phyloP scores from a whole-genome alignment of 2,329 filamentous ascomycete species.

The Elsinoe fawcettii region DNA sequence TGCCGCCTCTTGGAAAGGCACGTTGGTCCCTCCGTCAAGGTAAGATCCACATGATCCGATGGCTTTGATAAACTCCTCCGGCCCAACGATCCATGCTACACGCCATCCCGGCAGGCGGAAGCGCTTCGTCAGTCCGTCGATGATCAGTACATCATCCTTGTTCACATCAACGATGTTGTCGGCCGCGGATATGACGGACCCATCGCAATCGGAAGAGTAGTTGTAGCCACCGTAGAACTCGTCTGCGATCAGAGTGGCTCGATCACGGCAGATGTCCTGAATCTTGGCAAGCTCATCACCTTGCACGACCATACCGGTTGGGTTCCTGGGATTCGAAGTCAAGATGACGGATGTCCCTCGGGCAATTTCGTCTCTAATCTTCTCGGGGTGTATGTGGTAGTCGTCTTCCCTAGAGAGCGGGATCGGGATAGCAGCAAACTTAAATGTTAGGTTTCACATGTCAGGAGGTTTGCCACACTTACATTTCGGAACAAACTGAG shows the following conservation, averaged over 20 bases:
- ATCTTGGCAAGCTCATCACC: conserved; percentile 83
- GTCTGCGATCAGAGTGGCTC: conserved; percentile 87
- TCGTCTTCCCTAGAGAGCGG: conserved; percentile 77
- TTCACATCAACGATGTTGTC: conserved; percentile 87
- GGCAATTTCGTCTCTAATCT: conserved; percentile 62
- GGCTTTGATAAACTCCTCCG: conserved; percentile 92
- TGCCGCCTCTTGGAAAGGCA: conserved; percentile 90
- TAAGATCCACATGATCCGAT: conserved; percentile 90
- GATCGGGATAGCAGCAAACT: conserved; percentile 77
- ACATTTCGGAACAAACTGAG: conserved; percentile 86
- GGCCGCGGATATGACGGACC: conserved; percentile 78
- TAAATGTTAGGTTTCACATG: conserved; percentile 29
- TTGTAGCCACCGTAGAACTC: conserved; percentile 95
- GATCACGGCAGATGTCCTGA: conserved; percentile 83
- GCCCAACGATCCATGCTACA: conserved; percentile 91
- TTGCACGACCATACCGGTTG: conserved; percentile 77
- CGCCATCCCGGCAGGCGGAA: conserved; percentile 95
- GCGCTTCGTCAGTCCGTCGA: conserved; percentile 92
- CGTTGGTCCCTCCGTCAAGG: conserved; percentile 88
- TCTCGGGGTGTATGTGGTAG: conserved; percentile 89
- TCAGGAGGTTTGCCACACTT: conserved; percentile 24
- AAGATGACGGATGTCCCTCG: conserved; percentile 61
- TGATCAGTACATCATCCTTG: conserved; percentile 75
- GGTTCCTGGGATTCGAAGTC: conserved; percentile 92
- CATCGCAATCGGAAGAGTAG: conserved; percentile 87